Conservation (phyloP, 495 filamentous ascomycete species). For the Podospora appendiculata region DNA sequence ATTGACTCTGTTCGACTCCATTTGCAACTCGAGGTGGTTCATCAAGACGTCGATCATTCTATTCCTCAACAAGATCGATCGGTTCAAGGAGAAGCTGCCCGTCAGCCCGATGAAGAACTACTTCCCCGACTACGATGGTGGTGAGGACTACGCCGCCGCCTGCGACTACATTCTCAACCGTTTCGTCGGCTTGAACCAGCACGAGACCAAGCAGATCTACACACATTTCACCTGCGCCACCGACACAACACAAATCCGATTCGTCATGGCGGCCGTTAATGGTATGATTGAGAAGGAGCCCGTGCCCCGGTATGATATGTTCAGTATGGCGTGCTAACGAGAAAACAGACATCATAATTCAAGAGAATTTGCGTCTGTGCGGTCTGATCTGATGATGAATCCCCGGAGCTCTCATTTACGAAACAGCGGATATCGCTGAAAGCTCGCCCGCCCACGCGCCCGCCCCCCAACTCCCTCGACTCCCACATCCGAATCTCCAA, state of each 20-base stretch:
- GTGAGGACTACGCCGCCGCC: conserved; percentile 83
- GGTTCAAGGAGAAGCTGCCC: conserved; percentile 99
- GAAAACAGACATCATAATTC: conserved; percentile 90
- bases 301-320: no score
- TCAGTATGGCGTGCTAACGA: conserved; percentile 18
- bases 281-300: conserved; percentile 48
- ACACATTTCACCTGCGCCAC: conserved; percentile 99
- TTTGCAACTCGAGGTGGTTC: conserved; percentile 99
- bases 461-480: neutral
- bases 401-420: neutral
- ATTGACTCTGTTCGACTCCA: conserved; percentile 95
- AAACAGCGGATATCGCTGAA: neutral
- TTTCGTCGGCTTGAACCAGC: conserved; percentile 94
- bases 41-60: conserved; percentile 98
- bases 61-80: conserved; percentile 99
- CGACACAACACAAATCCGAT: conserved; percentile 96
- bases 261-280: conserved; percentile 99
- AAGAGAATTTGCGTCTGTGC: conserved; percentile 97
- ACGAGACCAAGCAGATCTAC: conserved; percentile 99
- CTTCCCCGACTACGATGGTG: conserved; percentile 97
- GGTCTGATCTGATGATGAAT: conserved; percentile 71
- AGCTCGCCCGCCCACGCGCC: neutral
- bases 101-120: conserved; percentile 99
- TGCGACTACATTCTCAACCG: conserved; percentile 97
- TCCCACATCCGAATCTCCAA: conserved; percentile 1